Evolutionary conservation across 2,329 filamentous ascomycete species (phyloP), one percentile per base, ranked within the genome.

Genomic region (Scleromitrula shiraiana): DNA sequence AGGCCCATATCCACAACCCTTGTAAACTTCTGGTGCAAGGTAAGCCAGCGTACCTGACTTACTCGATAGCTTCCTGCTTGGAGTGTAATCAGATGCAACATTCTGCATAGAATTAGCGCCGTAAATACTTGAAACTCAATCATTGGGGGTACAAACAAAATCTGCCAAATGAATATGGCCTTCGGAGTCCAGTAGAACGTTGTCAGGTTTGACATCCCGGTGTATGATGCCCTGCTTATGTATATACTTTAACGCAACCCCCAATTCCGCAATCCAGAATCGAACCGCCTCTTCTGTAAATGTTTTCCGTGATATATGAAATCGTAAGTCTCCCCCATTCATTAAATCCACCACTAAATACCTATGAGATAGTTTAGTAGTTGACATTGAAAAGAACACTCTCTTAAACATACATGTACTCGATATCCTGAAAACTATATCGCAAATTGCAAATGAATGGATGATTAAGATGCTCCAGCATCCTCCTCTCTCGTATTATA

Each of bases 401-500:
- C 39, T 7, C 22, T 32, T 32, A 22, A 50, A 67, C 86, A 63
- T 75, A 95, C 88, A 98, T 85, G 70, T 98, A 98, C 68, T 98
- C 93, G 60, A 97, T 89, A 68, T 98, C 93, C 70, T 98, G 93
- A 65, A 98, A 98, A 70, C 90, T 96, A 71, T 97, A 98, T 62
- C 93, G 86, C 73, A 98, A 73, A 68, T 98, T 98, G 73, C 91
- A 97, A 59, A 98, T 85, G 67, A 97, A 98, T 22, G 91, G 89
- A 64, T 98, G 93, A 66, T 95, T 96, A 61, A 98, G 78, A 67
- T 97, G 89, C 70, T 98, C 90, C 63, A 98, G 79, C 93, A 98
- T 98, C 65, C 91, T 83, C 55, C 93, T 81, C 73, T 98, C 93
- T 59, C 93, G 84, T 64, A 98, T 93, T 59, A 98, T 98, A 67